Evolutionary conservation across 164 flowering plant genomes (phyloP), one percentile per base, ranked within the genome.

Genomic region (Kingdonia uniflora): DNA sequence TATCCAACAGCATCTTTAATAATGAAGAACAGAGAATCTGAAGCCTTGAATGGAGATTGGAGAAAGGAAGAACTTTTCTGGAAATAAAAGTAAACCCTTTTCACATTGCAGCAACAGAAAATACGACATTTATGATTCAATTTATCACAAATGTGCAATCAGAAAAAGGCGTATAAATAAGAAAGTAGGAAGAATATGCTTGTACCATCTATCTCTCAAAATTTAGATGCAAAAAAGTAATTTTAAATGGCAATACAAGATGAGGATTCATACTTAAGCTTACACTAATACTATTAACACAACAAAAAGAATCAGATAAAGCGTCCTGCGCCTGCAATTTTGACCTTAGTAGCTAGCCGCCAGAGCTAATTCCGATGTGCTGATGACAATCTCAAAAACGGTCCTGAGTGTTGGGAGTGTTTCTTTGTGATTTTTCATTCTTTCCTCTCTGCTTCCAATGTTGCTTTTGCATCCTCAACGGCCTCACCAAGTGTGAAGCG

Each of bases 401-500:
- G 19, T 52, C 16, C 12, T 15, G 21, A 17, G 37, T 43, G 25
- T 52, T 20, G 12, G 19, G 20, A 17, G 37, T 43, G 26, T 42
- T 14, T 38, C 40, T 38, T 23, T n/a, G 2, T 29, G 43, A 35
- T 14, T 45, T 25, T 6, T 8, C 14, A 13, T 48, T 42, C 48
- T 11, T 16, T 19, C 19, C 14, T 57, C 49, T 76, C 60, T 66
- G 33, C 62, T 65, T 51, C 61, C 62, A 16, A 16, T 60, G 49
- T 65, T n/a, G 58, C 20, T 56, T 64, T 25, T 11, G 49, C 57
- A 42, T 63, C 52, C 24, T 60, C 75, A 14, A 22, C 58, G 22
- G 60, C 20, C 68, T 92, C 95, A 15, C 99, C 99, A 45, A 92
- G 95, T 29, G 95, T 84, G 52, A 82, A 92, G 6, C 86, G 74